phyloP scores from a whole-genome alignment of 2,329 filamentous ascomycete genomes.

The Simplicillium sp. region DNA sequence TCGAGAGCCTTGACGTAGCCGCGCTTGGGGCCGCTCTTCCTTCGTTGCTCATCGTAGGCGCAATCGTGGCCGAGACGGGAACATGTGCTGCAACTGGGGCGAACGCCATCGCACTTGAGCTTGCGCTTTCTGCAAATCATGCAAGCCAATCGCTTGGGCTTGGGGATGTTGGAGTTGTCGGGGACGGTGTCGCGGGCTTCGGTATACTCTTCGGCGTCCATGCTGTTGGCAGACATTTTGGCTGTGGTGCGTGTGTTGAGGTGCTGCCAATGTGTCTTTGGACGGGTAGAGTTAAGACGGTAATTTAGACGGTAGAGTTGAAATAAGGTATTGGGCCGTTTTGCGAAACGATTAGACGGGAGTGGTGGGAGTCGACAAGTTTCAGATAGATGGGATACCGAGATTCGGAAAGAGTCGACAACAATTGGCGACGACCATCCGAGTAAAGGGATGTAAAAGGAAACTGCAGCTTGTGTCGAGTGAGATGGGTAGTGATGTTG shows the following conservation, averaged over 20 bases:
- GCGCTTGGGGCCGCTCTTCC: conserved; percentile 89
- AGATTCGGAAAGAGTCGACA: no score
- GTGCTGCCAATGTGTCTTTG: neutral
- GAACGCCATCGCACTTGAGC: conserved; percentile 76
- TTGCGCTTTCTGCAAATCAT: conserved; percentile 91
- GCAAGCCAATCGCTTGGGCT: conserved; percentile 89
- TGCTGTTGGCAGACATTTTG: conserved; percentile 24
- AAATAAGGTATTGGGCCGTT: no score
- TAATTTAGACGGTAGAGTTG: no score
- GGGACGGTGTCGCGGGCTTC: conserved; percentile 27
- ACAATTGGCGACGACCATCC: no score
- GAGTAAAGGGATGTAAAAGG: neutral
- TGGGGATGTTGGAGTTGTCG: conserved; percentile 53
- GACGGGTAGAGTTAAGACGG: no score
- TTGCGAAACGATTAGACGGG: no score
- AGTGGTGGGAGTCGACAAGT: no score
- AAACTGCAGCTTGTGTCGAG: neutral
- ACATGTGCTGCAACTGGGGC: conserved; percentile 83
- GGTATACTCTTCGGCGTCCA: conserved; percentile 22
- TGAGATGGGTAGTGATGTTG: neutral
- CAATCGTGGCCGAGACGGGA: conserved; percentile 78
- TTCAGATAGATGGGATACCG: no score
- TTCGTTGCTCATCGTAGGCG: conserved; percentile 83
- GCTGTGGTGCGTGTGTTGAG: neutral
- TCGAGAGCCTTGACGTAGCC: conserved; percentile 93